Base-by-base conservation (phyloP, 192 early-diverging fungal genomes). In the Mycoemilia scoparia region DNA sequence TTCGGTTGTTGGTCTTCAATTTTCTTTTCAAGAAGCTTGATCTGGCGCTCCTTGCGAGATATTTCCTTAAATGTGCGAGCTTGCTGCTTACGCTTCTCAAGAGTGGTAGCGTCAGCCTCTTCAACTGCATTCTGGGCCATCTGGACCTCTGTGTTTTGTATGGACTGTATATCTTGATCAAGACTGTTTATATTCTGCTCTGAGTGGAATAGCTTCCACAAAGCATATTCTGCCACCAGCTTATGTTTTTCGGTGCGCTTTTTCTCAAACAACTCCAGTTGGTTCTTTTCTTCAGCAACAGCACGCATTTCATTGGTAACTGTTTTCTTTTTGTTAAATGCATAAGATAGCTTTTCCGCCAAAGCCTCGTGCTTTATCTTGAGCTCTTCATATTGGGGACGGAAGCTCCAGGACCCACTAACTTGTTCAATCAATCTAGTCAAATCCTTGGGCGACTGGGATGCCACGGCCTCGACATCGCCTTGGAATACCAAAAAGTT, bases 401-500 rank as follows among this genome's bases (percentile, higher is more conserved):
- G 90, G 21, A 83, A 70, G 39, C 93, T 89, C 12, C 82, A 54
- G 1, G 93, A 97, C 36, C 86, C 87, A 48, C 84, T 87, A 43
- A 99, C 89, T 49, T 90, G 89, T 60, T 99, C 95, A 45, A 96
- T 84, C 14, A 99, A 51, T 13, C 64, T 61, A 2, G 95, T 91
- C 34, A 99, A 61, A 32, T 99, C 89, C 45, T 80, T 85, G 11
- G 89, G 79, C 21, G 77, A 82, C 58, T 96, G 95, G n/a, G 83
- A 79, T 8, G 95, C 88, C 12, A 99, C 76, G 7, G 85, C 73
- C 43, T 99, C 95, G 3, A 99, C 84, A 62, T 99, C 91, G 29
- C 91, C 91, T 69, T 96, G 89, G 47, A 99, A 96, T 2, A 99
- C 95, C 30, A 99, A 65, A 66, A 99, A 99, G 58, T 99, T 99